These are phyloP conservation scores for Camillea tinctor DNA, from an alignment of 2,329 filamentous ascomycete species.

Conservation along the genomic window DNA sequence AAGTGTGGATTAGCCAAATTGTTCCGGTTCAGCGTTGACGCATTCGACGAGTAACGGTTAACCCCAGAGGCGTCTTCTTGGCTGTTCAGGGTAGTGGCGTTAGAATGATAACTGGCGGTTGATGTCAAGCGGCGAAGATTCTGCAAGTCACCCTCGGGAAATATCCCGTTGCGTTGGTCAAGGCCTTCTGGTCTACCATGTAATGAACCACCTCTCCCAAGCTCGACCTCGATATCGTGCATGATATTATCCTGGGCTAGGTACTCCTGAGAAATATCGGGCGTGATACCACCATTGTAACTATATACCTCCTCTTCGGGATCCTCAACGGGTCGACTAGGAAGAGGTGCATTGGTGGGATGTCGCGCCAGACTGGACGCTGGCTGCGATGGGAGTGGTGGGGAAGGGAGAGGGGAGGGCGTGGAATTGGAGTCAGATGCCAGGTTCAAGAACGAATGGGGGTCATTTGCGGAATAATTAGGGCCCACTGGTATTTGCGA, in stretches of 20 bases:
- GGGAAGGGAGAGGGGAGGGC: constrained; percentile 46
- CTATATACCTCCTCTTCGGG: constrained; percentile 43
- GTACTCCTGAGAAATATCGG: constrained; percentile 39
- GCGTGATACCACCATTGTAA: constrained; percentile 34
- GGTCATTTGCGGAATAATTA: constrained; percentile 47
- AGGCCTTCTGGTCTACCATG: constrained; percentile 39
- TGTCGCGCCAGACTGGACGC: constrained; percentile 52
- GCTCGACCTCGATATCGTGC: constrained; percentile 56
- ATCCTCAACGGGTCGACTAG: constrained; percentile 50
- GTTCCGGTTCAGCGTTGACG: constrained; percentile 40
- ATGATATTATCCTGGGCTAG: constrained; percentile 53
- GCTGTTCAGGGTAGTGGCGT: constrained; percentile 44
- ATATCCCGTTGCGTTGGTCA: constrained; percentile 42
- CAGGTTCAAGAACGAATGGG: constrained; percentile 44
- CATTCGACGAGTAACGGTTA: constrained; percentile 40
- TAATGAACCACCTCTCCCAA: constrained; percentile 41
- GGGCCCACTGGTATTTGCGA: constrained; percentile 54
- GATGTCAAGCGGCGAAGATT: constrained; percentile 42
- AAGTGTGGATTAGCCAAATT: constrained; percentile 35
- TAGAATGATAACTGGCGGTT: constrained; percentile 45
- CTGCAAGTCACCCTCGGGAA: constrained; percentile 47
- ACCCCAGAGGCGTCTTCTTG: constrained; percentile 37
- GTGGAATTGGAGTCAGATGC: constrained; percentile 50
- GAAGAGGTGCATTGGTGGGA: constrained; percentile 59
- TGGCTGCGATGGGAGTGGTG: constrained; percentile 40